Conservation (phyloP, 169 alveolate genomes). For the Cryptosporidium viatorum region DNA sequence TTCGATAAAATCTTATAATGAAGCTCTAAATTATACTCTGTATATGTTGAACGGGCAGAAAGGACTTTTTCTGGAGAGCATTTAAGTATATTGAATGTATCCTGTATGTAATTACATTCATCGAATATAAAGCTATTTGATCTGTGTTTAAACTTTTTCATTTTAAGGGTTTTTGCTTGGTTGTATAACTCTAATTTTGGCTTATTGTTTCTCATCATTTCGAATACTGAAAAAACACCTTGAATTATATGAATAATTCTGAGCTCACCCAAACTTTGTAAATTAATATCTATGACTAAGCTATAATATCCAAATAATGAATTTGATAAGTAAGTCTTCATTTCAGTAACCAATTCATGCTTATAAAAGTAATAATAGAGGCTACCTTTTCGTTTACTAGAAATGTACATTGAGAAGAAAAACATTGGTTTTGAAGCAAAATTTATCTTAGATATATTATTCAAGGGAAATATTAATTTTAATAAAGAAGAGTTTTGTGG, state of each 20-base stretch:
- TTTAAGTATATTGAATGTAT: neutral
- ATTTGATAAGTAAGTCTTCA: constrained; percentile 7
- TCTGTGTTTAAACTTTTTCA: constrained; percentile 8
- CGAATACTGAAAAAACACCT: constrained; percentile 56
- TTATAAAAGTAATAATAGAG: constrained; percentile 35
- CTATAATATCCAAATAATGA: neutral
- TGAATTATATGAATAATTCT: neutral
- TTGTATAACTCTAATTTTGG: constrained; percentile 18
- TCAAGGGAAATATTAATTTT: constrained; percentile 25
- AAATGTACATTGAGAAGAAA: constrained; percentile 15
- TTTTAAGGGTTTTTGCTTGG: neutral
- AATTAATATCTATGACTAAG: neutral
- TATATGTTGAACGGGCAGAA: constrained; percentile 18
- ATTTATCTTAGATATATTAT: neutral
- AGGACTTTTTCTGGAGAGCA: constrained; percentile 61
- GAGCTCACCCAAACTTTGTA: neutral
- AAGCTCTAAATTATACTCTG: neutral
- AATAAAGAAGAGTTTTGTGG: neutral
- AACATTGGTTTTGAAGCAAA: constrained; percentile 5
- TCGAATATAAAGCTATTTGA: neutral
- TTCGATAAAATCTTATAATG: constrained; percentile 13
- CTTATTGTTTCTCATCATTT: constrained; percentile 43
- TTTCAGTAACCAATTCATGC: constrained; percentile 19
- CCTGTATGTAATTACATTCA: constrained; percentile 11
- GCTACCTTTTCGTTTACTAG: constrained; percentile 59